Evolutionary conservation across 164 flowering plant species (phyloP), one percentile per base, ranked within the genome.

Genomic region (Cinnamomum chago): DNA sequence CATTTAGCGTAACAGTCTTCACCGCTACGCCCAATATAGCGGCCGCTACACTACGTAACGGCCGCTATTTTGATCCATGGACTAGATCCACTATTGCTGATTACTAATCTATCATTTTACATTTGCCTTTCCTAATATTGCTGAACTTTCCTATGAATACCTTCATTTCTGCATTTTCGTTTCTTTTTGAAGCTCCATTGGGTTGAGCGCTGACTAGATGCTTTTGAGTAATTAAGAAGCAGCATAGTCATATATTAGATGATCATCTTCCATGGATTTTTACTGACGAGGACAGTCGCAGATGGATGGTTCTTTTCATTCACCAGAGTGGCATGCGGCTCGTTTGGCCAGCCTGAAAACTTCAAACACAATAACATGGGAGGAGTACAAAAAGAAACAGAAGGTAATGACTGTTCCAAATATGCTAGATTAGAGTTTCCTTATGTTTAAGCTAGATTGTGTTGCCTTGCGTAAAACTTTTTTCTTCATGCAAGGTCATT

Each of bases 261-360:
- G 23, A 11, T 74, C 71, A 78, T 70, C 30, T 77, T 79, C 74
- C 78, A 73, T 85, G 79, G 76, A 84, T 82, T 69, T 74, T 82
- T 88, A 86, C 92, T 95, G 90, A 95, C 86, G 92, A 40, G 94
- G 94, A 78, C 82, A 68, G 85, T 89, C 92, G 75, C 99, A 96
- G 99, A 91, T 88, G 93, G 99, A 96, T 89, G 99, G 99, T 88
- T 94, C 99, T 76, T 96, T 96, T 94, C 99, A 96, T 94, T 87
- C 99, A 84, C 99, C 99, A 94, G 99, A 87, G 86, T 96, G 99
- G 99, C 99, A 96, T 92, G 99, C 99, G 77, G 99, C 99, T 80
- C 98, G 99, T 84, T 89, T 96, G 98, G 98, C 99, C 75, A 94
- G 97, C 86, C 95, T 96, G 69, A 96, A 91, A 65, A 96, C 97